phyloP scores from a whole-genome alignment of 441 rosid species.

The Capsella rubella region DNA sequence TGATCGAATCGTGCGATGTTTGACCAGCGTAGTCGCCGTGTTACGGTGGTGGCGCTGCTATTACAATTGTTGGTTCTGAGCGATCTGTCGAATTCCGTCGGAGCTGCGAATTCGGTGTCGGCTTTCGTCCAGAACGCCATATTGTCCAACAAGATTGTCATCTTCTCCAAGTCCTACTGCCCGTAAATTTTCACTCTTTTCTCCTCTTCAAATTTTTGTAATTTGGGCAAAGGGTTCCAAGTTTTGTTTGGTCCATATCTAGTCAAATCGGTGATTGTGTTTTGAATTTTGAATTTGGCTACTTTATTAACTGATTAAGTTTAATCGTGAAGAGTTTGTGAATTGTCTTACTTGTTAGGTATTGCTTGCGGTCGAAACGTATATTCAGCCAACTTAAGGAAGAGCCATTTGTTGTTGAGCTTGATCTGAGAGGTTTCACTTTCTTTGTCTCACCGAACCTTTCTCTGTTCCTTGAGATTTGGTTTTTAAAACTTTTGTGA shows the following conservation, averaged over 20 bases:
- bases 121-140: slow-evolving; percentile 74
- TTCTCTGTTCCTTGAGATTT: background rate
- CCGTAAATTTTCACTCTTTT: slow-evolving; percentile 54
- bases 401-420: slow-evolving; percentile 77
- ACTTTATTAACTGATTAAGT: background rate
- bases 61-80: background rate
- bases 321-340: background rate
- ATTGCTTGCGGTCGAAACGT: slow-evolving; percentile 75
- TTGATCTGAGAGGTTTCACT: slow-evolving; percentile 75
- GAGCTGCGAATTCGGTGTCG: slow-evolving; percentile 41
- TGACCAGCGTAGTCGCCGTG: slow-evolving; percentile 18
- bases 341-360: slow-evolving; percentile 47
- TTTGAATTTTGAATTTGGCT: no score
- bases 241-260: background rate
- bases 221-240: background rate
- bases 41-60: slow-evolving; percentile 19
- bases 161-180: slow-evolving; percentile 96
- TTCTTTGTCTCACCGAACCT: background rate
- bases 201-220: background rate
- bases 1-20: slow-evolving; percentile 33
- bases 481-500: background rate
- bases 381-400: slow-evolving; percentile 67
- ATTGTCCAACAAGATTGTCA: slow-evolving; percentile 81
- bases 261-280: background rate
- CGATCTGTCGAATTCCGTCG: slow-evolving; percentile 7